These are phyloP conservation scores for Lachnellula cervina DNA, from an alignment of 2,329 filamentous ascomycete species.

Conservation along the genomic window DNA sequence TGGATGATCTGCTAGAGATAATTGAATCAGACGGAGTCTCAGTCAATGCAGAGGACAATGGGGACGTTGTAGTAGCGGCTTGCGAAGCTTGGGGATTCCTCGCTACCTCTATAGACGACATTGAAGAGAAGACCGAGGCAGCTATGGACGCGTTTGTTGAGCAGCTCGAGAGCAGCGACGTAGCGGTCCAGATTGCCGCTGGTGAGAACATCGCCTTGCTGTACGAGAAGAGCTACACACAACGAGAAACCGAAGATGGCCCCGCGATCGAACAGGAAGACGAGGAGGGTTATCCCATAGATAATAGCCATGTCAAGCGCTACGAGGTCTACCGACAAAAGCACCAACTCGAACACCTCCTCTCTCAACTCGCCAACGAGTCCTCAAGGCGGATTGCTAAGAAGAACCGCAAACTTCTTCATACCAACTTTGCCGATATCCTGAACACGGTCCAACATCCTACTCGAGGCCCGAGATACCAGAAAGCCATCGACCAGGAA, in stretches of 20 bases:
- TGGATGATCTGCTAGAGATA: slow-evolving; percentile 64
- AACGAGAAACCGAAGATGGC: slow-evolving; percentile 42
- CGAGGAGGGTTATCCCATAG: slow-evolving; percentile 31
- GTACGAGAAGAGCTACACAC: slow-evolving; percentile 57
- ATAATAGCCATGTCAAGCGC: slow-evolving; percentile 49
- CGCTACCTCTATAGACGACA: slow-evolving; percentile 60
- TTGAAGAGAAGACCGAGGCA: slow-evolving; percentile 58
- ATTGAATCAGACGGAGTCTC: slow-evolving; percentile 62
- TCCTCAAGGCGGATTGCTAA: slow-evolving; percentile 60
- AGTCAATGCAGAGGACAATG: slow-evolving; percentile 57
- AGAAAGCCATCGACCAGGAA: slow-evolving; percentile 57
- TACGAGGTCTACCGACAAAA: slow-evolving; percentile 64
- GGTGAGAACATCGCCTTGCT: slow-evolving; percentile 68
- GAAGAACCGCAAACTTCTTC: slow-evolving; percentile 61
- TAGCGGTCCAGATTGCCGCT: slow-evolving; percentile 61
- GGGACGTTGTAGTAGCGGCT: slow-evolving; percentile 57
- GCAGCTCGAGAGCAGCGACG: slow-evolving; percentile 59
- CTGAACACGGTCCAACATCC: slow-evolving; percentile 63
- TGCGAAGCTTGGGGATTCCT: slow-evolving; percentile 66
- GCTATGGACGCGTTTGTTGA: slow-evolving; percentile 66
- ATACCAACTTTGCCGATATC: slow-evolving; percentile 62
- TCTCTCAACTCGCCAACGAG: slow-evolving; percentile 54
- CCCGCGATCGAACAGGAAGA: slow-evolving; percentile 41
- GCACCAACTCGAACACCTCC: slow-evolving; percentile 53
- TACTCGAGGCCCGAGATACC: slow-evolving; percentile 60